Evolutionary conservation across 2,329 filamentous ascomycete genomes (phyloP).

Genomic region (Colletotrichum liaoningense): DNA sequence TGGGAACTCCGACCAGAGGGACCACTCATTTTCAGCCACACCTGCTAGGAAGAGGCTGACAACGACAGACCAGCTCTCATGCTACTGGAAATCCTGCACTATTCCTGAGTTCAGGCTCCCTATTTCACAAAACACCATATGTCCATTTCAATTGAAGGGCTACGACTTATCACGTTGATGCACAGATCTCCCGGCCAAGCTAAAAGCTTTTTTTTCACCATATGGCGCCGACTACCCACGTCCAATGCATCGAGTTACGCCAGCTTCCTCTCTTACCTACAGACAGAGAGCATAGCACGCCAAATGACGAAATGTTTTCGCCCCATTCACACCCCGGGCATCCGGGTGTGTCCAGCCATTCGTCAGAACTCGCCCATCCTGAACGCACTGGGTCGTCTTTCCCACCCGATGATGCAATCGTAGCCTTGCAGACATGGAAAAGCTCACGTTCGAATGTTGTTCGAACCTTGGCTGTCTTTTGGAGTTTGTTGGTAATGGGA

Average conservation of each 20-base stretch:
- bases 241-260: background rate
- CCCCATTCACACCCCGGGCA: background rate
- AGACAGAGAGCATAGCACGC: background rate
- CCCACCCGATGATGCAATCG: background rate
- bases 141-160: background rate
- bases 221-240: background rate
- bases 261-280: background rate
- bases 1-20: background rate
- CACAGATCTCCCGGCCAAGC: background rate
- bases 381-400: background rate
- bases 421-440: constrained; percentile 70
- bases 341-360: background rate
- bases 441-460: constrained; percentile 66
- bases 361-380: background rate
- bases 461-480: constrained; percentile 69
- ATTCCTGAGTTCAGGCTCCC: too few relatives aligned
- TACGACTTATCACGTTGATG: background rate
- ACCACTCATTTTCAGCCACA: background rate
- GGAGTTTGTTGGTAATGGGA: constrained; percentile 73
- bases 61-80: background rate
- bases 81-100: background rate
- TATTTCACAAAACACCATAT: background rate
- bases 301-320: background rate
- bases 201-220: background rate
- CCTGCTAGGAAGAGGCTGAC: background rate